Conservation (phyloP, 768 basidiomycete species). For the Tephrocybe sp. region DNA sequence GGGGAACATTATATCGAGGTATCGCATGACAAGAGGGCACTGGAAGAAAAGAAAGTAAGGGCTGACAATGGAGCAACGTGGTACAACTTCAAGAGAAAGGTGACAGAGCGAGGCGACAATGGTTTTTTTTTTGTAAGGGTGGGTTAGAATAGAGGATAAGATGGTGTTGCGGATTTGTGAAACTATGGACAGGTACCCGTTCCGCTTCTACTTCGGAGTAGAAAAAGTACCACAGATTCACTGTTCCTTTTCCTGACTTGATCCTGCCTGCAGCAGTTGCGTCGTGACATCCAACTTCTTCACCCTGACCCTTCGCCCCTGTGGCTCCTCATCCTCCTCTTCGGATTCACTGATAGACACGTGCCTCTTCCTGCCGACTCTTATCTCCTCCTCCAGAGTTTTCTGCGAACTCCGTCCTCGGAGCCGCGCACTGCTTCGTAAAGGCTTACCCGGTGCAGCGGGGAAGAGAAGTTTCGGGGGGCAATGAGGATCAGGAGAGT, state of each 20-base stretch:
- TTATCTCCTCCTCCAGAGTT: slow-evolving; percentile 11
- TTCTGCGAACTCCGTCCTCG: slow-evolving; percentile 2
- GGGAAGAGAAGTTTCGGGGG: slow-evolving; percentile 62
- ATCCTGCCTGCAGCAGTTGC: slow-evolving; percentile 4
- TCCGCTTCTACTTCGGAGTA: background rate
- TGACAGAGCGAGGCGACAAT: background rate
- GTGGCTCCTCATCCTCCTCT: slow-evolving; percentile 8
- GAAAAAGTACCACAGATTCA: background rate
- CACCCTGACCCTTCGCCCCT: slow-evolving; percentile 17
- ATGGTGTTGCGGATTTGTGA: background rate
- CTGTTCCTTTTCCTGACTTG: slow-evolving; percentile 4
- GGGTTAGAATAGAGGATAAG: too few species aligned
- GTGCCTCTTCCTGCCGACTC: slow-evolving; percentile 2
- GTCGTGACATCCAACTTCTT: slow-evolving; percentile 27
- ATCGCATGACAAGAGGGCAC: background rate
- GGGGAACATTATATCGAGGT: slow-evolving; percentile 2
- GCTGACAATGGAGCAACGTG: background rate
- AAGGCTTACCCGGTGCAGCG: slow-evolving; percentile 21
- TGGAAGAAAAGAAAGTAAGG: background rate
- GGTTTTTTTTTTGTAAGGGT: too few species aligned
- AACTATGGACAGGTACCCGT: background rate
- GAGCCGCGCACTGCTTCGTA: too few species aligned
- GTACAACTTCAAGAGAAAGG: background rate
- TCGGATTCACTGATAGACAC: slow-evolving; percentile 20
- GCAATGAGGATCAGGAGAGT: slow-evolving; percentile 53